Evolutionary conservation across 169 alveolate genomes (phyloP).

Genomic region (Eimeria tenella): DNA sequence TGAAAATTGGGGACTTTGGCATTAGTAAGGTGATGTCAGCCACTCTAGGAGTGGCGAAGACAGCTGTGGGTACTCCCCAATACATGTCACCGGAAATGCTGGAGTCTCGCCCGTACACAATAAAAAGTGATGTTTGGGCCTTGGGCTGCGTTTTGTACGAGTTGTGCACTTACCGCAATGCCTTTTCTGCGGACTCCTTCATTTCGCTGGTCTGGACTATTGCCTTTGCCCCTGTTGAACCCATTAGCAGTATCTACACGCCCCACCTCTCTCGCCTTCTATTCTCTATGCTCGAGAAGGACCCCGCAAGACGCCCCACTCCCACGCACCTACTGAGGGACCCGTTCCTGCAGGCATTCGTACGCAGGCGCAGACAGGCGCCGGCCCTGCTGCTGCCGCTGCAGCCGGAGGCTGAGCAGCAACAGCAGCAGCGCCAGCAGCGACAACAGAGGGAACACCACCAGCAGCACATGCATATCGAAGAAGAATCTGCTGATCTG

Average conservation of each 20-base stretch:
- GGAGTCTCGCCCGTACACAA: conserved; percentile 94
- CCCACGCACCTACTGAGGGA: conserved; percentile 29
- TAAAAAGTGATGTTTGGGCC: conserved; percentile 99
- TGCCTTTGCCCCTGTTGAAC: conserved; percentile 86
- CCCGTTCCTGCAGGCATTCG: neutral
- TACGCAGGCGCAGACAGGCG: neutral
- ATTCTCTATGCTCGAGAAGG: conserved; percentile 58
- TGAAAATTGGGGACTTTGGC: conserved; percentile 96
- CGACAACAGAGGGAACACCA: neutral
- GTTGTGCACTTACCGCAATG: conserved; percentile 90
- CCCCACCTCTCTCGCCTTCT: conserved; percentile 38
- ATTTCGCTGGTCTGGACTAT: conserved; percentile 90
- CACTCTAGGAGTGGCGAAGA: conserved; percentile 87
- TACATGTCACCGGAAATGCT: conserved; percentile 99
- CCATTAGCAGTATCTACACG: conserved; percentile 79
- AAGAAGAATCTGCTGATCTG: too few relatives aligned
- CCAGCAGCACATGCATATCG: neutral
- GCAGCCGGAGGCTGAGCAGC: neutral
- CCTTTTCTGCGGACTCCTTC: conserved; percentile 91
- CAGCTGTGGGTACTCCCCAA: conserved; percentile 99
- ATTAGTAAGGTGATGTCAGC: conserved; percentile 93
- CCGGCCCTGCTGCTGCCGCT: neutral
- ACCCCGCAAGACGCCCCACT: conserved; percentile 56
- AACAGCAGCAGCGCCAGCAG: conserved; percentile 32
- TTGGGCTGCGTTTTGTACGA: conserved; percentile 94